Evolutionary conservation across 495 filamentous ascomycete species (phyloP).

Genomic region (Hypoxylon fuscum): DNA sequence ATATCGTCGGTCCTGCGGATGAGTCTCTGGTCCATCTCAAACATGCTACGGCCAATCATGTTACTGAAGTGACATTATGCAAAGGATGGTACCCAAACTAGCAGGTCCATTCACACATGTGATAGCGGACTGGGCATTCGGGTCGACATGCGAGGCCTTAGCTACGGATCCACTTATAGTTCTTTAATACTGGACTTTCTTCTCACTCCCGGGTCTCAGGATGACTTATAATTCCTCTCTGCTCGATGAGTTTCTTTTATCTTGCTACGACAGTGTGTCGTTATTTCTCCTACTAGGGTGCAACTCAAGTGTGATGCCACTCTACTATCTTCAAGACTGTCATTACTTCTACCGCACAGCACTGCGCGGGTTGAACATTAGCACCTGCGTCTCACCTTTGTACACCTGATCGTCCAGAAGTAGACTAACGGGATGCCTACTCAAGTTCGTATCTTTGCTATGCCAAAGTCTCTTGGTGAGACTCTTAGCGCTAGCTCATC

Average conservation of each 20-base stretch:
- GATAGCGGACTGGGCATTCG: constrained; percentile 35
- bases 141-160: constrained; percentile 18
- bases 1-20: constrained; percentile 56
- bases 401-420: constrained; percentile 64
- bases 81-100: constrained; percentile 26
- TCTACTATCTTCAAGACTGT: constrained; percentile 85
- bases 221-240: constrained; percentile 37
- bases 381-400: constrained; percentile 76
- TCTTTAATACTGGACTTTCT: constrained; percentile 4
- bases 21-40: too few species aligned
- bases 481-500: constrained; percentile 58
- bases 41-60: constrained; percentile 49
- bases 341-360: constrained; percentile 93
- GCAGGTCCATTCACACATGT: constrained; percentile 33
- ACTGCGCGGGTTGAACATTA: constrained; percentile 80
- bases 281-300: constrained; percentile 19
- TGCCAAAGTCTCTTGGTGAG: constrained; percentile 76
- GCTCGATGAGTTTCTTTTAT: constrained; percentile 14
- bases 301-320: constrained; percentile 70
- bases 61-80: constrained; percentile 34
- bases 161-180: constrained; percentile 32
- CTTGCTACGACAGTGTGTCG: neutral
- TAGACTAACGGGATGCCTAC: constrained; percentile 59
- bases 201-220: constrained; percentile 15
- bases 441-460: constrained; percentile 69